Evolutionary conservation across 2,329 filamentous ascomycete genomes (phyloP).

Genomic region (Helotiales sp.): DNA sequence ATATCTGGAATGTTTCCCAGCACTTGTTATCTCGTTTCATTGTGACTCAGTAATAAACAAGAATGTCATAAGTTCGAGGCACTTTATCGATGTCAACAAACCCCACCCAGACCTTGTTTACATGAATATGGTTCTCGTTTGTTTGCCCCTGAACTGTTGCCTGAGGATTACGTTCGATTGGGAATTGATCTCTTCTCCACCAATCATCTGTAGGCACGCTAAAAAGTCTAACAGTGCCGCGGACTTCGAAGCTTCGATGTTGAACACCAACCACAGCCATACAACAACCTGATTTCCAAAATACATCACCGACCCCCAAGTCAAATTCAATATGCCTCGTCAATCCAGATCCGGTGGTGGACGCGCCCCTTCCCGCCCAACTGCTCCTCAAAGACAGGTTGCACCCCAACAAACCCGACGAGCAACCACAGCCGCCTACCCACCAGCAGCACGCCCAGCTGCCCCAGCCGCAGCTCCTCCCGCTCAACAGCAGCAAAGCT

Average conservation of each 20-base stretch:
- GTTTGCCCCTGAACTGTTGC: no score
- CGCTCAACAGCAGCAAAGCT: constrained; percentile 43
- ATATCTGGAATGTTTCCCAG: not conserved
- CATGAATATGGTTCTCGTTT: no score
- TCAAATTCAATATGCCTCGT: constrained; percentile 69
- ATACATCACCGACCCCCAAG: not conserved
- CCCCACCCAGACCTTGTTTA: not conserved
- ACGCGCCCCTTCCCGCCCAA: constrained; percentile 70
- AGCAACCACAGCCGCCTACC: constrained; percentile 65
- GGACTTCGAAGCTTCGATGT: constrained; percentile 16
- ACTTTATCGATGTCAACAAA: not conserved
- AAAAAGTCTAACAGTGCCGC: constrained; percentile 23
- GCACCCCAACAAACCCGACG: constrained; percentile 69
- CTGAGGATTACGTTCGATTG: not conserved
- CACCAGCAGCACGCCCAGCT: constrained; percentile 55
- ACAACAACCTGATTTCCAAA: not conserved
- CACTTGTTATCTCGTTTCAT: not conserved
- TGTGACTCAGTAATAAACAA: not conserved
- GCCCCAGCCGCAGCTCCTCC: constrained; percentile 56
- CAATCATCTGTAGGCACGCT: constrained; percentile 27
- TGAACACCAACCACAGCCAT: constrained; percentile 8
- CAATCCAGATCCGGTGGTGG: constrained; percentile 68
- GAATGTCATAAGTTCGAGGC: not conserved
- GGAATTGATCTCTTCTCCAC: constrained; percentile 24
- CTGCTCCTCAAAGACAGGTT: constrained; percentile 61